Base-by-base conservation (phyloP, 192 early-diverging fungal genomes). In the Entomortierella chlamydospora region DNA sequence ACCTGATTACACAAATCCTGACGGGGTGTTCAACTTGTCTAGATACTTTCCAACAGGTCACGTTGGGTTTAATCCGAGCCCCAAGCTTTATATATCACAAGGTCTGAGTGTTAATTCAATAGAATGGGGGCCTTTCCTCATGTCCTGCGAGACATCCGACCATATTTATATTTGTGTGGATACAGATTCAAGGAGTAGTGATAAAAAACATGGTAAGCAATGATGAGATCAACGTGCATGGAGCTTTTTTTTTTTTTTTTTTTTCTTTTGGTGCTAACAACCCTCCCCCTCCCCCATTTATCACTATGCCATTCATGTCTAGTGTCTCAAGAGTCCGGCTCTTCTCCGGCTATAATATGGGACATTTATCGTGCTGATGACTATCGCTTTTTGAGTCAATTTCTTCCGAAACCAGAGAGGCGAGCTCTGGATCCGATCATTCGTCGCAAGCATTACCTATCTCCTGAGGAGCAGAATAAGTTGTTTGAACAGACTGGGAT, bases 311-410 rank as follows among this genome's bases (percentile, higher is more conserved):
- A n/a, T n/a, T n/a, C n/a, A n/a, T n/a, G n/a, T n/a, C n/a, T n/a
- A n/a, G n/a, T n/a, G n/a, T n/a, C n/a, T n/a, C n/a, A n/a, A n/a
- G n/a, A n/a, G n/a, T n/a, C n/a, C n/a, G n/a, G n/a, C n/a, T n/a
- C n/a, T n/a, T n/a, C n/a, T n/a, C n/a, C n/a, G n/a, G 47, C 58
- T 2, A 47, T 69, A 4, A 22, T 59, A 2, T 69, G 67, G 57
- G 57, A 61, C 30, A 61, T 69, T n/a, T 69, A 51, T 25, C 67
- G 33, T 20, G n/a, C 43, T 8, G 58, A 69, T 17, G 67, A 61
- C 29, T 30, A 49, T 8, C 4, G 25, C 0, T 15, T 42, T 10
- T 7, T 69, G 0, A 17, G 34, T 1, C 9, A 41, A 4, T 69
- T 69, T 51, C 8, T 69, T 3, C 34, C 10, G 29, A 29, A 18